Evolutionary conservation across 108 stramenopile genomes (phyloP), one percentile per base, ranked within the genome.

Genomic region (Discostella stelligeroides): DNA sequence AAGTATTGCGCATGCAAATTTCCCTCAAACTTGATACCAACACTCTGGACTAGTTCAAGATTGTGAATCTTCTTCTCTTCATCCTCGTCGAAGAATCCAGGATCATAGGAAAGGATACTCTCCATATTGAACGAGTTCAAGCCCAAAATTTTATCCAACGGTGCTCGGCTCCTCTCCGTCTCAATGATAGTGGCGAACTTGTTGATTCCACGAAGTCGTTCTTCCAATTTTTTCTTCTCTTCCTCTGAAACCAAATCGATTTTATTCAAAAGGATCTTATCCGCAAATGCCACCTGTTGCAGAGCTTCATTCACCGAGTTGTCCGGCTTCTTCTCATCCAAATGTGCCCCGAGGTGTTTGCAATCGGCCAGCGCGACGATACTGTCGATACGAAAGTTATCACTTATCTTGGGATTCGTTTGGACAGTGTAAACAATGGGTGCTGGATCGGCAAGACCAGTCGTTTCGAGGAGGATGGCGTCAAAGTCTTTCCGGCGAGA

Each of bases 221-320:
- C 83, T 68, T 93, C 90, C 40, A 96, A 73, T 8, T 83, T 81
- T 20, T 76, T 62, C 82, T 97, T 95, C 83, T 97, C 95, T 23
- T 92, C 95, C 9, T 37, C 64, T 20, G 85, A 82, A 24, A 99
- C 95, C 59, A 99, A 75, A 82, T 99, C 98, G 58, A 96, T 75
- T 67, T 99, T 99, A 82, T 99, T 99, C 69, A 99, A 77, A 18
- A 99, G 68, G 66, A 99, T 95, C 66, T 95, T 95, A 71, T 99
- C 98, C 29, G 97, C 92, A 86, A 98, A 97, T 2, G 98, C 97
- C 38, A 99, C 92, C 86, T 99, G 98, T 67, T 96, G 94, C 73
- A 86, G 74, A 15, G 97, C 95, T 67, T 98, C 97, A 68, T 98
- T 98, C 70, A 95, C 74, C 11, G 75, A 64, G 12, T 91, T 90